Percentiles rank a stretch among this genome's conserved stretches.
phyloP scores from a whole-genome alignment of 192 early-diverging fungal species.

The Bifiguratus adelaidae region DNA sequence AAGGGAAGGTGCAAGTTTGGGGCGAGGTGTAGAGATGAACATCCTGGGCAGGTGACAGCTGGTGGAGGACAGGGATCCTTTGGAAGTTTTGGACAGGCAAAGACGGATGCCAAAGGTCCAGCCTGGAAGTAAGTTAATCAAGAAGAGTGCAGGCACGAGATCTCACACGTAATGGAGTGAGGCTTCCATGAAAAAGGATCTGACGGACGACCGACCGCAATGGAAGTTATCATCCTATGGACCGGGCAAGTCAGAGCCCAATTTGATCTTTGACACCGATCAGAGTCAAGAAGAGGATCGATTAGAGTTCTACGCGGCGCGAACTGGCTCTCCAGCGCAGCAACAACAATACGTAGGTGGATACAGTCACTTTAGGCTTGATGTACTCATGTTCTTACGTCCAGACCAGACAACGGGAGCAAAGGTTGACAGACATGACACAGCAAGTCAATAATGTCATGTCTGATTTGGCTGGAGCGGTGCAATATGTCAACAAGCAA shows the following conservation, averaged over 20 bases:
- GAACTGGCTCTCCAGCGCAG: constrained; percentile 10
- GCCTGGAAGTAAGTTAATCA: constrained; percentile 15
- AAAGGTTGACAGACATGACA: constrained; percentile 16
- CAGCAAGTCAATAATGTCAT: constrained; percentile 24
- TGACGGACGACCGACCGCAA: constrained; percentile 30
- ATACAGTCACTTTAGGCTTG: constrained; percentile 10
- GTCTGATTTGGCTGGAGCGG: constrained; percentile 17
- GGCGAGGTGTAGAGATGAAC: constrained; percentile 41
- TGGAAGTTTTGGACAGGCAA: constrained; percentile 7
- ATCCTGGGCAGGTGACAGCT: constrained; percentile 33
- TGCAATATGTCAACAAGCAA: constrained; percentile 21
- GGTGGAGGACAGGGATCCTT: constrained; percentile 13
- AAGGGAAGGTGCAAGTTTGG: constrained; percentile 48
- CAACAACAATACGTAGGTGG: neutral
- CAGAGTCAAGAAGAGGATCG: constrained; percentile 53
- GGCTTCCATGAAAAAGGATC: constrained; percentile 23
- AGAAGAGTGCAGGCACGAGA: neutral
- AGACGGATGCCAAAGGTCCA: constrained; percentile 3
- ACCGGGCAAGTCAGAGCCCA: constrained; percentile 46
- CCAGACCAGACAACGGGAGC: constrained; percentile 21
- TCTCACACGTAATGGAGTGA: constrained; percentile 14
- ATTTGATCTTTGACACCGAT: constrained; percentile 45
- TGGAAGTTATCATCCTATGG: constrained; percentile 46
- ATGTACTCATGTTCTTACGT: constrained; percentile 6
- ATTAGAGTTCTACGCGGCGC: constrained; percentile 29